A percentile compares a stretch with the other conserved stretches of the same genome.
These are phyloP conservation scores for Botrytis squamosa DNA, from an alignment of 2,329 filamentous ascomycete genomes.

Conservation along the genomic window DNA sequence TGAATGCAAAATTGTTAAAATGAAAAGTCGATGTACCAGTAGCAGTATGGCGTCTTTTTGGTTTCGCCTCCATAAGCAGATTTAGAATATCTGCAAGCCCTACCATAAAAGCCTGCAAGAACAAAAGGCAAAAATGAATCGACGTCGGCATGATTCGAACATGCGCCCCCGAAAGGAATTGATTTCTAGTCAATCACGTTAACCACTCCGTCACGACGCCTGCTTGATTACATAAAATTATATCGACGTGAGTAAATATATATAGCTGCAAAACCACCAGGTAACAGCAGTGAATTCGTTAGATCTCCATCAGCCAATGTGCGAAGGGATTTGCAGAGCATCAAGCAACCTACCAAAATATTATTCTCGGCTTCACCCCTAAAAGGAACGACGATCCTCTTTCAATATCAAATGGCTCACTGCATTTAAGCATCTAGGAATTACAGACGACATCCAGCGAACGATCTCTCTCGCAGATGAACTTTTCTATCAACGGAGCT, in stretches of 20 bases:
- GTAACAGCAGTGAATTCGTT: not conserved
- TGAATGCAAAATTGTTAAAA: not conserved
- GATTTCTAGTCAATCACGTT: slow-evolving; percentile 20
- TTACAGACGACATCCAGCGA: not conserved
- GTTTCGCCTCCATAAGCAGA: too few species aligned
- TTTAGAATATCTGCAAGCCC: too few species aligned
- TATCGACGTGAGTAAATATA: fast-evolving
- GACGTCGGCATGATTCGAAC: slow-evolving; percentile 20
- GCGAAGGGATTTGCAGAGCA: not conserved
- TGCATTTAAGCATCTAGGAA: too few species aligned
- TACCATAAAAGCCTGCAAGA: not conserved
- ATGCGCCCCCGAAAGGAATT: slow-evolving; percentile 20
- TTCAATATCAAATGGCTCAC: not conserved
- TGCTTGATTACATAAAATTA: fast-evolving
- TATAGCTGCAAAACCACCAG: fast-evolving
- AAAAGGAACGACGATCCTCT: too few species aligned
- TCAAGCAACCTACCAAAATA: not conserved
- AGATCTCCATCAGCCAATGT: not conserved
- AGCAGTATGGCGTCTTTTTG: too few species aligned
- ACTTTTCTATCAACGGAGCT: not conserved
- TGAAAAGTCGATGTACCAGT: not conserved
- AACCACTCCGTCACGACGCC: slow-evolving; percentile 18
- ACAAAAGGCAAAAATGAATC: not conserved
- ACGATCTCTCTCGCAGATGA: not conserved
- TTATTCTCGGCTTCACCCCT: not conserved